These are phyloP conservation scores for Sapria himalayana DNA, from an alignment of 345 rosid species.

Conservation along the genomic window DNA sequence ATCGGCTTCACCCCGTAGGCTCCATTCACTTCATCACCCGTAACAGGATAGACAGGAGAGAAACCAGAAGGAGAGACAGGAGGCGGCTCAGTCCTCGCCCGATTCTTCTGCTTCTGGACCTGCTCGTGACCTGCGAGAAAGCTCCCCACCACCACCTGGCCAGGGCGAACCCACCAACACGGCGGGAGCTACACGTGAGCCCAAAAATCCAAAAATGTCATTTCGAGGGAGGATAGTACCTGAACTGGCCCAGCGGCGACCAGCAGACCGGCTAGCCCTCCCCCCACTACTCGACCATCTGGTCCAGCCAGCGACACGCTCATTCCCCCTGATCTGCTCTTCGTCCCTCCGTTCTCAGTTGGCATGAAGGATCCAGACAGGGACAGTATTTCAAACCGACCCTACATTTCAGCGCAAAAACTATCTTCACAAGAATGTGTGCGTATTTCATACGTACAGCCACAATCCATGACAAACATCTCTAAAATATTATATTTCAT, in stretches of 20 bases:
- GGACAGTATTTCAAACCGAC: constrained; percentile 93
- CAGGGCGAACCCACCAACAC: constrained; percentile 2
- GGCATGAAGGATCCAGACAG: constrained; percentile 71
- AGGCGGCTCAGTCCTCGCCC: constrained; percentile 18
- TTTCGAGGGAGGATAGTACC: too few species aligned
- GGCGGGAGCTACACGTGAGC: too few species aligned
- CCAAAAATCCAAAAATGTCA: too few species aligned
- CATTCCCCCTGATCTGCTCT: constrained; percentile 93
- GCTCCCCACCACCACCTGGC: constrained; percentile 64
- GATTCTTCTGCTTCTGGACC: constrained; percentile 54
- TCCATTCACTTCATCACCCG: constrained; percentile 19
- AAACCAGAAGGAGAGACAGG: constrained; percentile 14
- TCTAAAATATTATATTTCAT: too few species aligned
- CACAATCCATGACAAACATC: too few species aligned
- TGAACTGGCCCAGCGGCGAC: constrained; percentile 89
- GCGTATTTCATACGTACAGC: too few species aligned
- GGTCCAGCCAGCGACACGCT: constrained; percentile 82
- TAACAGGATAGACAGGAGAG: constrained; percentile 11
- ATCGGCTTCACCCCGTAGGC: constrained; percentile 25
- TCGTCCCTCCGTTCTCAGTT: constrained; percentile 44
- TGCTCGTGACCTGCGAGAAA: constrained; percentile 55
- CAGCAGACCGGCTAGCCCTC: constrained; percentile 77
- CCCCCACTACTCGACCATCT: constrained; percentile 86
- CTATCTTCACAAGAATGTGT: too few species aligned
- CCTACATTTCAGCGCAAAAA: too few species aligned